Evolutionary conservation across 805 yeast species (phyloP).

Genomic region (Lachancea fermentati): DNA sequence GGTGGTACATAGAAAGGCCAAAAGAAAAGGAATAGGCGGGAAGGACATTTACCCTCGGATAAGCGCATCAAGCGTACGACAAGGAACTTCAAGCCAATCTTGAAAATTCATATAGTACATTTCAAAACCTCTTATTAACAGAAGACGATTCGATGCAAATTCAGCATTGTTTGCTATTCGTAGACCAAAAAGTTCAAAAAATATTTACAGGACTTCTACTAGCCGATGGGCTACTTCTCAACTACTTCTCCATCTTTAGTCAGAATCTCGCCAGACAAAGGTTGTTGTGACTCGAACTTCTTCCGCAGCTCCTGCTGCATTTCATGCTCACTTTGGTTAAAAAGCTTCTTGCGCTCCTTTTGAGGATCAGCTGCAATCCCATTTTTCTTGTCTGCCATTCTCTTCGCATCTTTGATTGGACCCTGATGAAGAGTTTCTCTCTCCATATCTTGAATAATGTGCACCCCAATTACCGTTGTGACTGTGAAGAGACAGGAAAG

Average conservation of each 20-base stretch:
- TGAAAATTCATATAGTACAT: no score
- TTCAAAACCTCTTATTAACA: no score
- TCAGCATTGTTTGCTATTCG: no score
- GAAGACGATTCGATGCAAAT: no score
- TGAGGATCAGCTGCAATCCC: slow-evolving; percentile 23
- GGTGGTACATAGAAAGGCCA: no score
- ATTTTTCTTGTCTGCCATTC: slow-evolving; percentile 46
- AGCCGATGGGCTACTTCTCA: neutral
- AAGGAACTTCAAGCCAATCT: no score
- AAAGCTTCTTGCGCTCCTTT: slow-evolving; percentile 41
- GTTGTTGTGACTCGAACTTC: slow-evolving; percentile 55
- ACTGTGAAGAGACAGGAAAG: slow-evolving; percentile 49
- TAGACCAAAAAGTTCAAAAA: neutral
- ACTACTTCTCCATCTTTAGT: slow-evolving; percentile 36
- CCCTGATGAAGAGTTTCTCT: slow-evolving; percentile 72
- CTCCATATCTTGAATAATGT: slow-evolving; percentile 62
- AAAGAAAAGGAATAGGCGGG: no score
- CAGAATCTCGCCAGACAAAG: slow-evolving; percentile 49
- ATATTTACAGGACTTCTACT: slow-evolving; percentile 1
- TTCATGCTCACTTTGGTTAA: slow-evolving; percentile 61
- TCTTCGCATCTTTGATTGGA: slow-evolving; percentile 74
- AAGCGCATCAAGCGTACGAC: no score
- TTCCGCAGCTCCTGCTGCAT: slow-evolving; percentile 56
- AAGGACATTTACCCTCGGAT: no score
- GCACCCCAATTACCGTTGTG: slow-evolving; percentile 62